phyloP scores from a whole-genome alignment of 2,329 filamentous ascomycete species.

The Xylariaceae sp. region DNA sequence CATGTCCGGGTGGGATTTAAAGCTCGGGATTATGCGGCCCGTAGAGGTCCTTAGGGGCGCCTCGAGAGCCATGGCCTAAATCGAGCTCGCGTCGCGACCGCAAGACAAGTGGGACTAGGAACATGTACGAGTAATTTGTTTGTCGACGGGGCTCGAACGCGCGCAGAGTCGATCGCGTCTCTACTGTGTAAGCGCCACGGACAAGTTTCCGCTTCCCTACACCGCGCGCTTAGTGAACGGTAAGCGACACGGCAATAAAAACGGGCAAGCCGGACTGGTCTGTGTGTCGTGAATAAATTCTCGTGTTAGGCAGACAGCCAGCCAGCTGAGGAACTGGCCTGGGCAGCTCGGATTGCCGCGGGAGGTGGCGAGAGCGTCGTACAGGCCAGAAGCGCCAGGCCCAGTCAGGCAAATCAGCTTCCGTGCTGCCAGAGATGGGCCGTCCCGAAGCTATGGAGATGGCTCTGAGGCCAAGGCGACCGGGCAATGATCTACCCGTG shows the following conservation, averaged over 20 bases:
- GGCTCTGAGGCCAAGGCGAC: constrained; percentile 11
- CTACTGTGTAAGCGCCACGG: constrained; percentile 13
- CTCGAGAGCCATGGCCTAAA: constrained; percentile 52
- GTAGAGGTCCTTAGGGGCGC: constrained; percentile 59
- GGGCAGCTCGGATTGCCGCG: constrained; percentile 15
- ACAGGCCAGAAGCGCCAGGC: constrained; percentile 16
- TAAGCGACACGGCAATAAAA: constrained; percentile 15
- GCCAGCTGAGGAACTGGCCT: constrained; percentile 12
- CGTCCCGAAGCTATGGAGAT: constrained; percentile 12
- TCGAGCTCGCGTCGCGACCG: constrained; percentile 15
- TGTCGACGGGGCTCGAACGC: constrained; percentile 18
- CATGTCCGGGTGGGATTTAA: constrained; percentile 51
- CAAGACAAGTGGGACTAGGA: constrained; percentile 15
- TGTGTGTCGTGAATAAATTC: constrained; percentile 2
- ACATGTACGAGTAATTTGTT: neutral
- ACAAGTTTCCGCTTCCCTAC: constrained; percentile 4
- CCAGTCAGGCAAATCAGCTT: constrained; percentile 13
- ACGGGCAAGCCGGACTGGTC: constrained; percentile 17
- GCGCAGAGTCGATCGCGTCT: constrained; percentile 18
- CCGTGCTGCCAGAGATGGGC: constrained; percentile 16
- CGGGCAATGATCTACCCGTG: neutral
- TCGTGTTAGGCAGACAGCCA: constrained; percentile 13
- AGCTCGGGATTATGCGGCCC: constrained; percentile 50
- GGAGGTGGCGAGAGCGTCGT: constrained; percentile 12
- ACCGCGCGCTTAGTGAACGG: constrained; percentile 21